Conservation (phyloP, 179 eudicot species). For the Kewa caespitosa region DNA sequence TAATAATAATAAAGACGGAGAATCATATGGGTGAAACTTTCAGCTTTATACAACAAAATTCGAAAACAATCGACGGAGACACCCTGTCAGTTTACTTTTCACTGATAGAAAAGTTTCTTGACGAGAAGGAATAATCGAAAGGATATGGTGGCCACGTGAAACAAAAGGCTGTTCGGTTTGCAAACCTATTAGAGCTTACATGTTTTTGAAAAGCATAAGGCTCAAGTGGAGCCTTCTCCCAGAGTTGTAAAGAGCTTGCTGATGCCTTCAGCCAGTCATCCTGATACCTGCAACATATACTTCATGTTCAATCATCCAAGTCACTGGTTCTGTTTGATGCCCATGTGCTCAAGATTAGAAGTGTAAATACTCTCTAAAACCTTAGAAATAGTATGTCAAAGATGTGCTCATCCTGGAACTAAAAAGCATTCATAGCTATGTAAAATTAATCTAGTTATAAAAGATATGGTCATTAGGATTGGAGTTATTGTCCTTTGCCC, state of each 20-base stretch:
- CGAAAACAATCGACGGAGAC: too few species aligned
- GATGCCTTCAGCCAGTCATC: constrained; percentile 99
- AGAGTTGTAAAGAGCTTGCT: constrained; percentile 73
- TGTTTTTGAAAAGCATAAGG: constrained; percentile 90
- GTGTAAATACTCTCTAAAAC: neutral
- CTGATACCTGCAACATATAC: constrained; percentile 62
- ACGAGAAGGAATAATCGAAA: too few species aligned
- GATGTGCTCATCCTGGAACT: neutral
- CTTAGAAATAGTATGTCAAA: neutral
- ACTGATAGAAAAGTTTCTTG: too few species aligned
- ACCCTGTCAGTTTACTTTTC: too few species aligned
- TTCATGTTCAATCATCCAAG: constrained; percentile 12
- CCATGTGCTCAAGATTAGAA: constrained; percentile 1
- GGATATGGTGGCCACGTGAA: too few species aligned
- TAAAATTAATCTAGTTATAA: neutral
- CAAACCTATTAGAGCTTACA: constrained; percentile 43
- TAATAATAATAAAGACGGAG: too few species aligned
- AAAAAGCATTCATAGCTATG: neutral
- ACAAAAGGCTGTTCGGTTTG: neutral
- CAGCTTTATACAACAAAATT: too few species aligned
- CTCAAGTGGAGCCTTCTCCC: constrained; percentile 99
- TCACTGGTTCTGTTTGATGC: neutral
- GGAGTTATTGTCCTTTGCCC: too few species aligned
- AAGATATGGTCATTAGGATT: too few species aligned
- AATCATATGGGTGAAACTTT: too few species aligned